A percentile compares a stretch with the other conserved stretches of the same genome.
Conservation (phyloP, 73 alveolate genomes). For the Urostyla sp. region DNA sequence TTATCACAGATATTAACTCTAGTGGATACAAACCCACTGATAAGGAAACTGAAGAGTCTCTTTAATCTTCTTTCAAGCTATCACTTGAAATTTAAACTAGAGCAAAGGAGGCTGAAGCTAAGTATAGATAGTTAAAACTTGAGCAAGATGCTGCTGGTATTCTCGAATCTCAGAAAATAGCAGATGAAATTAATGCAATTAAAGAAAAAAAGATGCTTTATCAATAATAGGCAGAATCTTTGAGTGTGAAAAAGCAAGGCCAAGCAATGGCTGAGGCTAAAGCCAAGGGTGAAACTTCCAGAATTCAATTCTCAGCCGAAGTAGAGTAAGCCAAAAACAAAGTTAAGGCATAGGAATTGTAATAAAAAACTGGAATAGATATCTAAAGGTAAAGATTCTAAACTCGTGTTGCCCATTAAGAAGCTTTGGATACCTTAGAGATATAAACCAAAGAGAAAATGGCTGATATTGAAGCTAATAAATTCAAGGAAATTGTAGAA, state of each 20-base stretch:
- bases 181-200: constrained; percentile 24
- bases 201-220: constrained; percentile 31
- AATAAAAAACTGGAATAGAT: constrained; percentile 47
- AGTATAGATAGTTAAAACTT: constrained; percentile 46
- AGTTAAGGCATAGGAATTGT: constrained; percentile 42
- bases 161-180: constrained; percentile 55
- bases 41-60: constrained; percentile 55
- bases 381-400: constrained; percentile 28
- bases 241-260: constrained; percentile 53
- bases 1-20: constrained; percentile 76
- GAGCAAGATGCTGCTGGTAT: constrained; percentile 58
- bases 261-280: constrained; percentile 76
- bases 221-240: constrained; percentile 50
- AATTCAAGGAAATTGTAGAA: constrained; percentile 35
- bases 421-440: constrained; percentile 9
- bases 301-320: constrained; percentile 55
- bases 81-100: constrained; percentile 79
- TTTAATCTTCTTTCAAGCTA: constrained; percentile 69
- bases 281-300: constrained; percentile 64
- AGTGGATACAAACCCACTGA: constrained; percentile 80
- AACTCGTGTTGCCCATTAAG: constrained; percentile 23
- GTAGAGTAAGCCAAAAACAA: constrained; percentile 57
- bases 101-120: constrained; percentile 65
- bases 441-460: constrained; percentile 4
- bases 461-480: constrained; percentile 41